Evolutionary conservation across 208 protist species (phyloP).

Genomic region (Wallacemonas sp.): DNA sequence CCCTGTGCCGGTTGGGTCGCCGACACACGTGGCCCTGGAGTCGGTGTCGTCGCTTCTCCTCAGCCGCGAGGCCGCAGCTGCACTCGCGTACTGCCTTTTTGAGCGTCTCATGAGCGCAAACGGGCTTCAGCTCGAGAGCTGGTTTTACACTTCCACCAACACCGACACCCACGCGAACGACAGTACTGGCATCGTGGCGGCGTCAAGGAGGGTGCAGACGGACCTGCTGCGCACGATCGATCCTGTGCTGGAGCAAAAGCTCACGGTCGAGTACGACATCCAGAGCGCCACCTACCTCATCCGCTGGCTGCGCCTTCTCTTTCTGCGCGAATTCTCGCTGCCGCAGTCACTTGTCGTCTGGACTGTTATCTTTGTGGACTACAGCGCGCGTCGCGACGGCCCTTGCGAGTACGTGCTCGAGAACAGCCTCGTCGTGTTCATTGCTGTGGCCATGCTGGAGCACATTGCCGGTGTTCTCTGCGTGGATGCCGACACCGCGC

Average conservation of each 20-base stretch:
- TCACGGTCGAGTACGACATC: conserved; percentile 72
- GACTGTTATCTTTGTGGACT: conserved; percentile 79
- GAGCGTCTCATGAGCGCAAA: not conserved
- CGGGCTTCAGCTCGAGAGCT: conserved; percentile 1
- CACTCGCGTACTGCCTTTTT: conserved; percentile 33
- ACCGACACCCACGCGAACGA: not conserved
- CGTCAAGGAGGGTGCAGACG: conserved; percentile 54
- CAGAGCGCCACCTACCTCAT: conserved; percentile 81
- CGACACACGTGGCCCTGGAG: not conserved
- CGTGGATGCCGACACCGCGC: conserved; percentile 32
- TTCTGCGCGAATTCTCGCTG: conserved; percentile 86
- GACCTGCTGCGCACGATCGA: conserved; percentile 59
- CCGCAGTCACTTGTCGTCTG: conserved; percentile 63
- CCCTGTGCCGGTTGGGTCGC: not conserved
- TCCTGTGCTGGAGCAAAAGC: conserved; percentile 46
- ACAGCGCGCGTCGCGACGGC: conserved; percentile 17
- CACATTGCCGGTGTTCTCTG: conserved; percentile 44
- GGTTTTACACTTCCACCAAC: not conserved
- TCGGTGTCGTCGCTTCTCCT: not conserved
- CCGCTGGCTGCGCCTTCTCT: conserved; percentile 88
- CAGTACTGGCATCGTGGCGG: conserved; percentile 38
- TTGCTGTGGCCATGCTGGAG: conserved; percentile 66
- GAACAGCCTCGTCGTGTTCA: conserved; percentile 47
- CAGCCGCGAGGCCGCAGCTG: conserved; percentile 9
- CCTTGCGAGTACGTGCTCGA: conserved; percentile 27